A percentile compares a stretch with the other conserved stretches of the same genome.
Evolutionary conservation across 805 yeast genomes (phyloP).

Genomic region (Candida mattraensis): DNA sequence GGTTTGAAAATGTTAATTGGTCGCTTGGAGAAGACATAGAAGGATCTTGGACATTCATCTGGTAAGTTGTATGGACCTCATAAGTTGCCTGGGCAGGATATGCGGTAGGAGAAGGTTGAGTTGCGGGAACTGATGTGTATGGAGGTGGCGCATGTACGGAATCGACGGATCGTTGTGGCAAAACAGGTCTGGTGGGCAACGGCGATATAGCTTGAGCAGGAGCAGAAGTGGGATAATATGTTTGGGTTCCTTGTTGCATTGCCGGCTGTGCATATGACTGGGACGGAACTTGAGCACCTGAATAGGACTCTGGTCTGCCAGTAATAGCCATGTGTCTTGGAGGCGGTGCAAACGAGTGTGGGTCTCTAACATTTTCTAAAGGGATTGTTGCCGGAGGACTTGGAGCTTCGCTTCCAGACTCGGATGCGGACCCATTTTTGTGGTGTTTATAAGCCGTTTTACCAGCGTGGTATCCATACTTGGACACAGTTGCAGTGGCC

Average conservation of each 20-base stretch:
- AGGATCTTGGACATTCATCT: too few species aligned
- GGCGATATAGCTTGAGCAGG: too few species aligned
- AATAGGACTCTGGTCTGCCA: slow-evolving; percentile 21
- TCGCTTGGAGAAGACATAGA: slow-evolving; percentile 7
- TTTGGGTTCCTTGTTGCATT: too few species aligned
- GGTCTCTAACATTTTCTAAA: slow-evolving; percentile 24
- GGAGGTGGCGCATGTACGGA: too few species aligned
- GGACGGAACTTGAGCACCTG: not conserved
- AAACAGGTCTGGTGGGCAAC: too few species aligned
- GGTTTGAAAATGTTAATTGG: slow-evolving; percentile 11
- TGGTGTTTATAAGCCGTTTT: slow-evolving; percentile 48
- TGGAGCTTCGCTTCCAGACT: slow-evolving; percentile 16
- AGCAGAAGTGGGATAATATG: too few species aligned
- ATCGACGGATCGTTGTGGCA: too few species aligned
- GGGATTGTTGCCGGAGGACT: slow-evolving; percentile 23
- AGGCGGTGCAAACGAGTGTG: slow-evolving; percentile 37
- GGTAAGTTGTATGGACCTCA: too few species aligned
- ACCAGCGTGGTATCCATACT: slow-evolving; percentile 47
- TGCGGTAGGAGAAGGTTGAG: too few species aligned
- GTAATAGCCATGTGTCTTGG: slow-evolving; percentile 26
- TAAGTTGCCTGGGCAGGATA: too few species aligned
- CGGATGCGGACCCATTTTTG: slow-evolving; percentile 16
- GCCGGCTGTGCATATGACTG: slow-evolving; percentile 5
- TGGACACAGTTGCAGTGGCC: slow-evolving; percentile 48
- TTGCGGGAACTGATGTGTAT: too few species aligned